Percentiles rank a stretch among this genome's conserved stretches.
Evolutionary conservation across 1,284 basidiomycete genomes (phyloP).

Genomic region (Termitomyces sp.): DNA sequence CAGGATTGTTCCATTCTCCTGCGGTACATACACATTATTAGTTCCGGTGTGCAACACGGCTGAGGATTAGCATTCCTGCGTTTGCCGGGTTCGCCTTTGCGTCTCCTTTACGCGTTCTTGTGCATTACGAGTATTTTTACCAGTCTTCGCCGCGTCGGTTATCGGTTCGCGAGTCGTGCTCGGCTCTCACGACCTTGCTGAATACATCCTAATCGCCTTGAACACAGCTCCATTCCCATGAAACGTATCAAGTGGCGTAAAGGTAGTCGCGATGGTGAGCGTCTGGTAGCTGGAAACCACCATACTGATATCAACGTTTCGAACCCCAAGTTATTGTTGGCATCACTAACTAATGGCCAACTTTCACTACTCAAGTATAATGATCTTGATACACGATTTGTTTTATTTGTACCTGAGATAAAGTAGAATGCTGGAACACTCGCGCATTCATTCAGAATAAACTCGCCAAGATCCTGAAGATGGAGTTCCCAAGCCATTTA

Average conservation of each 20-base stretch:
- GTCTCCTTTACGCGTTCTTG: neutral
- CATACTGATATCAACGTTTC: neutral
- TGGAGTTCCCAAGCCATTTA: neutral
- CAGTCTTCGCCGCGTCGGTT: slow-evolving; percentile 10
- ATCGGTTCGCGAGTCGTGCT: slow-evolving; percentile 15
- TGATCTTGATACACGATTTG: neutral
- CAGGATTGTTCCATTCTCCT: slow-evolving; percentile 5
- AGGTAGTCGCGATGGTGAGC: slow-evolving; percentile 9
- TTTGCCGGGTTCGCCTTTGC: slow-evolving; percentile 7
- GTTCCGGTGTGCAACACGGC: too few relatives aligned
- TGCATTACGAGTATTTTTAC: neutral
- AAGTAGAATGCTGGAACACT: neutral
- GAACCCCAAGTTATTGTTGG: neutral
- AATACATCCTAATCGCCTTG: slow-evolving; percentile 12
- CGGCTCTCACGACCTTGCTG: slow-evolving; percentile 13
- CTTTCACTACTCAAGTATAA: too few relatives aligned
- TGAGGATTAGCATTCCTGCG: slow-evolving; percentile 11
- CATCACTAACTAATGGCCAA: too few relatives aligned
- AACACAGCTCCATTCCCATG: slow-evolving; percentile 7
- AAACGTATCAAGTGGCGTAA: slow-evolving; percentile 12
- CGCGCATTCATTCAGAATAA: neutral
- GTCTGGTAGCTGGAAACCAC: slow-evolving; percentile 2
- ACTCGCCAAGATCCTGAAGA: neutral
- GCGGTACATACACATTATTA: neutral
- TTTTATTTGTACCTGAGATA: neutral